Evolutionary conservation across 1,284 basidiomycete genomes (phyloP).

Genomic region (Cutaneotrichosporon mucoides): DNA sequence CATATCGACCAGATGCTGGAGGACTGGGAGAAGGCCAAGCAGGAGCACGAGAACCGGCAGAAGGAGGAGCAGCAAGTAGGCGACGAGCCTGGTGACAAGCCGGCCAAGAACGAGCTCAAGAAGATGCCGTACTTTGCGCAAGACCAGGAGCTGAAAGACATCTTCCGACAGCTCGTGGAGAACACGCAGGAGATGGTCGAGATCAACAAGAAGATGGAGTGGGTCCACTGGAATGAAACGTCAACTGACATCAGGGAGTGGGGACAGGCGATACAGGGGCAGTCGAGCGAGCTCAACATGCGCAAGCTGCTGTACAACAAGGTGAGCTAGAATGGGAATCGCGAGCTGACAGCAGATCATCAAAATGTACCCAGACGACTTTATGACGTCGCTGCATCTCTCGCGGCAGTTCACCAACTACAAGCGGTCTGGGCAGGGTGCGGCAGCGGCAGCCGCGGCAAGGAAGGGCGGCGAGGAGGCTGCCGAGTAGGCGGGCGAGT

Average conservation of each 20-base stretch:
- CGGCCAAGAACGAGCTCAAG: constrained; percentile 1
- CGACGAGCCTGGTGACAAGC: background rate
- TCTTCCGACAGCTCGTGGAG: constrained; percentile 40
- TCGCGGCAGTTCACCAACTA: constrained; percentile 18
- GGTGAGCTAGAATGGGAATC: constrained; percentile 11
- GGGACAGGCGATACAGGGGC: constrained; percentile 27
- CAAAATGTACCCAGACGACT: constrained; percentile 42
- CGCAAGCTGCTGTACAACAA: constrained; percentile 32
- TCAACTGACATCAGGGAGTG: constrained; percentile 10
- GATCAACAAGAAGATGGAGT: constrained; percentile 33
- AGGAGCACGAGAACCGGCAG: constrained; percentile 2
- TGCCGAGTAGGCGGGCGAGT: background rate
- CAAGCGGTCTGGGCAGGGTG: constrained; percentile 9
- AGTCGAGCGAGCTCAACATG: constrained; percentile 24
- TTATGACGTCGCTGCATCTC: constrained; percentile 24
- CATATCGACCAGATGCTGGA: constrained; percentile 13
- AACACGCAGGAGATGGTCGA: constrained; percentile 36
- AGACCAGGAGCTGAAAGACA: constrained; percentile 14
- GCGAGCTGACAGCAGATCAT: constrained; percentile 24
- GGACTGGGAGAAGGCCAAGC: constrained; percentile 7
- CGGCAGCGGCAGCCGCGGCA: background rate
- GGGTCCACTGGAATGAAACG: constrained; percentile 9
- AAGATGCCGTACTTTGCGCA: constrained; percentile 1
- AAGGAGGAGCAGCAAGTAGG: background rate
- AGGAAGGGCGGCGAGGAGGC: background rate